Percentiles rank a stretch among this genome's conserved stretches.
phyloP scores from a whole-genome alignment of 202 grass and related monocot species.

The Setaria viridis region DNA sequence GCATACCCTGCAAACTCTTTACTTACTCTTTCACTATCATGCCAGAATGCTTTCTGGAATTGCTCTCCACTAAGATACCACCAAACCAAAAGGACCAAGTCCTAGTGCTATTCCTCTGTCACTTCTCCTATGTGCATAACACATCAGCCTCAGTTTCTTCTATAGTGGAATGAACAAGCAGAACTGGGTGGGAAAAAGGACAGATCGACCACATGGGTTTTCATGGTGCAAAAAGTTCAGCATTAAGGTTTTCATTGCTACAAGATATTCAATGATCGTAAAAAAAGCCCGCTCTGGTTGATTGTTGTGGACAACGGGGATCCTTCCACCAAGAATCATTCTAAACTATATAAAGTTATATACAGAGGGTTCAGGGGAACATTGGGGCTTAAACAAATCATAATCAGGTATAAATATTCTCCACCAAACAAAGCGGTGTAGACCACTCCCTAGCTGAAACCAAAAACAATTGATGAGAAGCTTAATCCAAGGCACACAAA shows the following conservation, averaged over 20 bases:
- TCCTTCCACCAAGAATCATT: slow-evolving; percentile 47
- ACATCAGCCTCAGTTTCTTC: slow-evolving; percentile 36
- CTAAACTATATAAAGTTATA: slow-evolving; percentile 1
- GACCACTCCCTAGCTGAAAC: neutral
- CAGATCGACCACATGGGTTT: slow-evolving; percentile 17
- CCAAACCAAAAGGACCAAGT: slow-evolving; percentile 44
- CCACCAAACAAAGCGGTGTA: neutral
- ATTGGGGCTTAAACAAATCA: slow-evolving; percentile 15
- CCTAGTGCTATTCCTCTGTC: slow-evolving; percentile 27
- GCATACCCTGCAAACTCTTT: slow-evolving; percentile 12
- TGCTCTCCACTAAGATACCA: slow-evolving; percentile 42
- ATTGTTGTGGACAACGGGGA: slow-evolving; percentile 37
- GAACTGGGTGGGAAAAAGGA: slow-evolving; percentile 21
- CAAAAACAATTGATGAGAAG: slow-evolving; percentile 24
- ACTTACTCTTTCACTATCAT: slow-evolving; percentile 18
- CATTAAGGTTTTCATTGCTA: neutral
- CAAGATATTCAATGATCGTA: neutral
- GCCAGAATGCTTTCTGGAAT: slow-evolving; percentile 19
- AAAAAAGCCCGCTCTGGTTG: neutral
- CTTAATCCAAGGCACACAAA: slow-evolving; percentile 10
- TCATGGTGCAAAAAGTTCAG: slow-evolving; percentile 22
- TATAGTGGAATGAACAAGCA: slow-evolving; percentile 22
- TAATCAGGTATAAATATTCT: slow-evolving; percentile 5
- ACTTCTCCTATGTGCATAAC: slow-evolving; percentile 45
- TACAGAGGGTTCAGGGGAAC: neutral